Evolutionary conservation across 192 early-diverging fungal genomes (phyloP).

Genomic region (Spizellomyces punctatus): DNA sequence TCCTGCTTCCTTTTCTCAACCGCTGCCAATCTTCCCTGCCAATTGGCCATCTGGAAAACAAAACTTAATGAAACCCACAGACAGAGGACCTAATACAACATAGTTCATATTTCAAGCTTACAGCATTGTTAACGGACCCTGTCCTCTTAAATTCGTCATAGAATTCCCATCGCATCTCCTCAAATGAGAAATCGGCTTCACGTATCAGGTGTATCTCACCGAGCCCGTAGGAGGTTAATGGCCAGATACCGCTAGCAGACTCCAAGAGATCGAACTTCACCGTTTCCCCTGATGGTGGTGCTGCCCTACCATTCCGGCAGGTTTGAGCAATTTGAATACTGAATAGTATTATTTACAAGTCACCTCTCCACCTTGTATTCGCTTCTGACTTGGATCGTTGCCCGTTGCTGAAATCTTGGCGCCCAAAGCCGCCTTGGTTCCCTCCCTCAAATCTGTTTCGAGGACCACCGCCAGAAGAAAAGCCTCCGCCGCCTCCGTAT

Average conservation of each 20-base stretch:
- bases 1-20: too few species aligned
- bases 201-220: slow-evolving; percentile 5
- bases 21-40: too few species aligned
- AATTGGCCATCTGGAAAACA: too few species aligned
- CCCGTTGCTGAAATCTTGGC: background rate
- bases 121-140: background rate
- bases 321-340: too few species aligned
- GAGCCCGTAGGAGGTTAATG: slow-evolving; percentile 2
- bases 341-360: background rate
- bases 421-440: too few species aligned
- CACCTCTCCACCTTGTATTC: background rate
- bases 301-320: background rate
- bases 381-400: background rate
- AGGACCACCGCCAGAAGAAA: background rate
- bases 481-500: background rate
- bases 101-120: slow-evolving; percentile 1
- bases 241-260: slow-evolving; percentile 4
- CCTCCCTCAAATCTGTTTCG: background rate
- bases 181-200: slow-evolving; percentile 2
- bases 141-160: slow-evolving; percentile 7
- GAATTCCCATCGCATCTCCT: slow-evolving; percentile 6
- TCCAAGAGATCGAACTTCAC: background rate
- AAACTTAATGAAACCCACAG: too few species aligned
- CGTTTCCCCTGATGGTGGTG: background rate
- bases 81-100: background rate